Base-by-base conservation (phyloP, 139 green algal genomes). In the Tetradesmus lagerheimii region DNA sequence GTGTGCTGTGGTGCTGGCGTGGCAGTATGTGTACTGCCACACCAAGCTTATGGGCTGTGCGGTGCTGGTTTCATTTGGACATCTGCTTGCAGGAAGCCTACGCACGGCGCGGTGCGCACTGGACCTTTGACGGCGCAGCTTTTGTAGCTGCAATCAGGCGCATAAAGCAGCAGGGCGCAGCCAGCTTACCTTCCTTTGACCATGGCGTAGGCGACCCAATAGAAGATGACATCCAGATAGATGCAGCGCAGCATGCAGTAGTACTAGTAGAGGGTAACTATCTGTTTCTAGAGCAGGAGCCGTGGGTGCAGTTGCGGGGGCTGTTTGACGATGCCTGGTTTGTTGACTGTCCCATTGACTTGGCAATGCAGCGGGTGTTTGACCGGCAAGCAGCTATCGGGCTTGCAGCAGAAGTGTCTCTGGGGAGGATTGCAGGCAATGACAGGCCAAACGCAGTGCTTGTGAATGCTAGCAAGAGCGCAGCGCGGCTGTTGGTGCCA, bases 191-290 rank as follows among this genome's bases (percentile, higher is more conserved):
- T 0, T 95, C 89, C 0, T 99, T 99, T 89, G 96, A 99, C 91
- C 97, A 99, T 83, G 96, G 89, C 0, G 90, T 96, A 12, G 87
- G 94, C 20, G 90, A 92, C 31, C 80, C 80, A n/a, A 78, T 93
- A n/a, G 86, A 93, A 25, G 86, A 53, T 1, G 91, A 92, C 88
- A 93, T 95, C 27, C 11, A 64, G 4, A 83, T 95, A 2, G 27
- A 53, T 71, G 53, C 47, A n/a, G 25, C 66, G 6, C 67, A 79
- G 31, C 80, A 83, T 80, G 90, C 76, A 45, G 37, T 93, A 27
- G 90, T 93, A 31, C 43, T 91, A 37, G 89, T 86, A 83, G 97
- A 98, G 89, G 97, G 97, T 38, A 98, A 98, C 91, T 99, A 99
- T 83, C 43, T 99, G 62, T 92, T 99, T 50, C 92, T 99, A 35